Conservation (phyloP, 192 early-diverging fungal species). For the Entomortierella lignicola region DNA sequence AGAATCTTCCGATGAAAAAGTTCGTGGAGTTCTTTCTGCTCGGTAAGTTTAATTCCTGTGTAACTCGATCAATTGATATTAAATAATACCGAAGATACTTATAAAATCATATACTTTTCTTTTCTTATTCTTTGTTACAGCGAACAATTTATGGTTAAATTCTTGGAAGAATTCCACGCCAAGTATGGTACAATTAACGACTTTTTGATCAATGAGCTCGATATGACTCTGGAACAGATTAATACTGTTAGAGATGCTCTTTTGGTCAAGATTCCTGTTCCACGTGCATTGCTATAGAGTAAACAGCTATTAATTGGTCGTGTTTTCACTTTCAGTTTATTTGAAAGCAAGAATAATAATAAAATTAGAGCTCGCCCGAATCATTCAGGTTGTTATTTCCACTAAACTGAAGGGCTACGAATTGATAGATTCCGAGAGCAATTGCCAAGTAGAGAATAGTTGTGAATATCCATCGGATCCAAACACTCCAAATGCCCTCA, state of each 20-base stretch:
- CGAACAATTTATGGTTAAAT: constrained; percentile 44
- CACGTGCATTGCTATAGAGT: constrained; percentile 27
- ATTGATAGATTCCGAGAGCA: constrained; percentile 15
- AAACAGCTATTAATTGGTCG: background rate
- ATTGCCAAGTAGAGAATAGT: constrained; percentile 16
- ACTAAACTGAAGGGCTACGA: background rate
- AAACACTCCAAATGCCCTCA: constrained; percentile 22
- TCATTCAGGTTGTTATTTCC: background rate
- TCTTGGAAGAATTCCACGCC: constrained; percentile 54
- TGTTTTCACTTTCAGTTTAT: background rate
- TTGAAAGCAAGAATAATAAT: background rate
- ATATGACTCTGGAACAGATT: constrained; percentile 53
- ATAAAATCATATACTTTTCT: background rate
- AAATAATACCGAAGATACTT: background rate
- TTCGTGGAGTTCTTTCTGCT: constrained; percentile 46
- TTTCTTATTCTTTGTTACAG: constrained; percentile 5
- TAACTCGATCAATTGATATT: background rate
- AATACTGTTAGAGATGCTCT: constrained; percentile 54
- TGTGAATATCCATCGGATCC: constrained; percentile 28
- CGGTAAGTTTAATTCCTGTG: constrained; percentile 11
- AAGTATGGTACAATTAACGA: constrained; percentile 63
- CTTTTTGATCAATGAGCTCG: constrained; percentile 55
- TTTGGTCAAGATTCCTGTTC: constrained; percentile 55
- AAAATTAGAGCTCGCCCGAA: background rate
- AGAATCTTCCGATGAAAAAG: constrained; percentile 19